These are phyloP conservation scores for Lenwebbia sp. DNA, from an alignment of 345 rosid genomes.

Conservation along the genomic window DNA sequence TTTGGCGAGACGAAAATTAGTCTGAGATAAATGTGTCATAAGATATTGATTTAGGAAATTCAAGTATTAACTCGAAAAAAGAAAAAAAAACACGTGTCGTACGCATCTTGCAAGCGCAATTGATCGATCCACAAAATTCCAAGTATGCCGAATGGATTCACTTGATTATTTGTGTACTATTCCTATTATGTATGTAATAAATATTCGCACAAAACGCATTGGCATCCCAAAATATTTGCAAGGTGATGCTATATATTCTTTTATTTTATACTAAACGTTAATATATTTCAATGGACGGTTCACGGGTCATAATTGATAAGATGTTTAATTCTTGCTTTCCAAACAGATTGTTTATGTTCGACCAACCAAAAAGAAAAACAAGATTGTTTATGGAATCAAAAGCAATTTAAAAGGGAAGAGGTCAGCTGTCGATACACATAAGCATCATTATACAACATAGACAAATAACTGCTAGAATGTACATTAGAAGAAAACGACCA, in stretches of 20 bases:
- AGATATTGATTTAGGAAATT: not conserved
- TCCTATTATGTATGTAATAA: not conserved
- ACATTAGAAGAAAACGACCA: not conserved
- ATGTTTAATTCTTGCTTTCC: not conserved
- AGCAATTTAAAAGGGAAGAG: not conserved
- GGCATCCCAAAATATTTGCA: not conserved
- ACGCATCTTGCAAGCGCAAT: not conserved
- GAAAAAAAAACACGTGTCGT: not conserved
- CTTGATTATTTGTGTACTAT: not conserved
- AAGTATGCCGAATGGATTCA: not conserved
- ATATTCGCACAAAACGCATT: not conserved
- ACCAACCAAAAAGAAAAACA: no score
- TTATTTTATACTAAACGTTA: not conserved
- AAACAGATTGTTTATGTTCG: not conserved
- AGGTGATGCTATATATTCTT: not conserved
- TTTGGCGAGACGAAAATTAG: not conserved
- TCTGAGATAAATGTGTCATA: not conserved
- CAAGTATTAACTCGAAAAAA: not conserved
- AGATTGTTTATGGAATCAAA: not conserved
- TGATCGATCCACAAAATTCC: not conserved
- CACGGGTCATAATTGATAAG: fast-evolving
- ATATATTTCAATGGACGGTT: not conserved
- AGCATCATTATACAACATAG: not conserved
- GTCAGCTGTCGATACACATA: not conserved
- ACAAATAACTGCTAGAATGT: not conserved